Base-by-base conservation (phyloP, 805 yeast genomes). In the Candida glaebosa region DNA sequence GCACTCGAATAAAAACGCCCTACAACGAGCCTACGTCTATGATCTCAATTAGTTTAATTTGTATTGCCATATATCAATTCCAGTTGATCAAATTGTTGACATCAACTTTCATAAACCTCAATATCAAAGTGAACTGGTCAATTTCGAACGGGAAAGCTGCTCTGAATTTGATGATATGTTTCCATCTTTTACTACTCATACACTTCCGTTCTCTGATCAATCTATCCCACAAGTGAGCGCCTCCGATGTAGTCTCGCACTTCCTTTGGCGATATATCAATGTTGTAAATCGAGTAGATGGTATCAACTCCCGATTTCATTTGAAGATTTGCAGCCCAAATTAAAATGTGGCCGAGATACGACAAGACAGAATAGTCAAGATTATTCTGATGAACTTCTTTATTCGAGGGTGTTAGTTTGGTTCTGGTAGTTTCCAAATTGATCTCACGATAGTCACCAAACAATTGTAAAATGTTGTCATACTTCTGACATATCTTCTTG, bases 101-200 rank as follows among this genome's bases (percentile, higher is more conserved):
- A 28, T 49, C 59, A n/a, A 63, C 54, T 26, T 61, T 57, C 64
- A 67, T 54, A 42, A 63, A 61, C 31, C 68, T 54, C 39, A 66
- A 49, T 6, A 65, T 58, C 43, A 66, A 54, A 44, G 66, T 56
- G 41, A 68, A 68, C 49, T 67, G 71, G 39, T 68, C 66, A 38
- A 60, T 69, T 49, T 67, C 71, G 35, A 52, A 64, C 4, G 67
- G 57, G 40, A 66, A 68, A 10, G 54, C 44, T 35, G 56, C 61
- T 44, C 72, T 56, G 45, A 62, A 65, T 43, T 65, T 66, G 34
- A 60, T 59, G 14, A 68, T 54, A 41, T 66, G 72, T 44, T 68
- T 68, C 73, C 73, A 68, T 39, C 73, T 54, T 42, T 66, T 67
- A 37, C 65, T 52, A 43, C 65, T 67, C 49, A 67, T 65, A 5